Conservation (phyloP, 345 rosid species). For the Syzygium aqueum region DNA sequence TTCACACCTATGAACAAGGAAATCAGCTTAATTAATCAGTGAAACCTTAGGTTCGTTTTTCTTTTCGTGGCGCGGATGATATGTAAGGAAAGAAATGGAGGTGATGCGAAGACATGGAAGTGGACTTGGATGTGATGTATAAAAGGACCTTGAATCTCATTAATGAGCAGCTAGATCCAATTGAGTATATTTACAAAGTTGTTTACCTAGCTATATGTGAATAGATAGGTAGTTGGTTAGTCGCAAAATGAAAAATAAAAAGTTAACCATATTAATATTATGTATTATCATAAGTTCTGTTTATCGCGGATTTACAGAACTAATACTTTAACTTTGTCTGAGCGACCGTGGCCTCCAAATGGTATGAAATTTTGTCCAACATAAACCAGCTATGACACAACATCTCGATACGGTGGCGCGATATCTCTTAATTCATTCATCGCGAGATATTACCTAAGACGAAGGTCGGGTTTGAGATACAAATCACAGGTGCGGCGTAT, state of each 20-base stretch:
- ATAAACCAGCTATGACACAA: not conserved
- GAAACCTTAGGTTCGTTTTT: not conserved
- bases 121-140: not conserved
- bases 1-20: constrained; percentile 19
- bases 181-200: not conserved
- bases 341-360: not conserved
- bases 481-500: not conserved
- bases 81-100: not conserved
- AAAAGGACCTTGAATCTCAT: not conserved
- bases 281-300: not conserved
- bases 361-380: not conserved
- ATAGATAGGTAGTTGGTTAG: not conserved
- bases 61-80: not conserved
- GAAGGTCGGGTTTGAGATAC: not conserved
- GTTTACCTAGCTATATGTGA: not conserved
- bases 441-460: not conserved
- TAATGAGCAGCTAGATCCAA: not conserved
- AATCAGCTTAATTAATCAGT: not conserved
- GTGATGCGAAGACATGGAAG: not conserved
- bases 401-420: not conserved
- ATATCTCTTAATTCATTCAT: not conserved
- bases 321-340: not conserved
- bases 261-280: not conserved
- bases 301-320: not conserved
- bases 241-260: not conserved